A percentile compares a stretch with the other conserved stretches of the same genome.
Conservation (phyloP, 805 yeast genomes). For the Suhomyces canberraensis region DNA sequence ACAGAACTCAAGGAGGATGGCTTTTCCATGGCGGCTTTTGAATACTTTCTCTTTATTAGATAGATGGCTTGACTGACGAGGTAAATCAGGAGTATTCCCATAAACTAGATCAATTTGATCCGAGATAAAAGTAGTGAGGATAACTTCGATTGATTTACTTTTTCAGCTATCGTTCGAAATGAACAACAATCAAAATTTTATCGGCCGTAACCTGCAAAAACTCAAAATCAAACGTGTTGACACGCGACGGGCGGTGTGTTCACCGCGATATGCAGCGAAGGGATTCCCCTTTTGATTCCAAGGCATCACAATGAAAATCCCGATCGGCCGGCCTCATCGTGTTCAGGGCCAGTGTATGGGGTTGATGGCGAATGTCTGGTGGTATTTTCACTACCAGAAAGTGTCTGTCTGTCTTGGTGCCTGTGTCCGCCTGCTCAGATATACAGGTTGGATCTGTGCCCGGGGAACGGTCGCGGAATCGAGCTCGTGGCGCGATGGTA, state of each 20-base stretch:
- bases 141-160: background rate
- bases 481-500: too few species aligned
- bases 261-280: too few species aligned
- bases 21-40: slow-evolving; percentile 24
- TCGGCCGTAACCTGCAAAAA: background rate
- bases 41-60: slow-evolving; percentile 23
- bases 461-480: too few species aligned
- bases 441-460: too few species aligned
- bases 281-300: too few species aligned
- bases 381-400: too few species aligned
- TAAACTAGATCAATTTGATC: slow-evolving; percentile 11
- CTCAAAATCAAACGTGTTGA: background rate
- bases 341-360: too few species aligned
- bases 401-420: too few species aligned
- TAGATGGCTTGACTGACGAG: slow-evolving; percentile 34
- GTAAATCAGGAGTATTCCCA: slow-evolving; percentile 43
- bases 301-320: too few species aligned
- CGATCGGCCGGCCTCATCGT: too few species aligned
- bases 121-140: background rate
- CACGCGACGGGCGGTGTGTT: slow-evolving; percentile 1
- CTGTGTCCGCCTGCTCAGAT: too few species aligned
- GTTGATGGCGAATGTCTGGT: too few species aligned
- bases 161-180: background rate
- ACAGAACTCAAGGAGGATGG: slow-evolving; percentile 27
- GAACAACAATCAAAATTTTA: background rate